Evolutionary conservation across 768 basidiomycete species (phyloP).

Genomic region (Pleurotus tuber-regium): DNA sequence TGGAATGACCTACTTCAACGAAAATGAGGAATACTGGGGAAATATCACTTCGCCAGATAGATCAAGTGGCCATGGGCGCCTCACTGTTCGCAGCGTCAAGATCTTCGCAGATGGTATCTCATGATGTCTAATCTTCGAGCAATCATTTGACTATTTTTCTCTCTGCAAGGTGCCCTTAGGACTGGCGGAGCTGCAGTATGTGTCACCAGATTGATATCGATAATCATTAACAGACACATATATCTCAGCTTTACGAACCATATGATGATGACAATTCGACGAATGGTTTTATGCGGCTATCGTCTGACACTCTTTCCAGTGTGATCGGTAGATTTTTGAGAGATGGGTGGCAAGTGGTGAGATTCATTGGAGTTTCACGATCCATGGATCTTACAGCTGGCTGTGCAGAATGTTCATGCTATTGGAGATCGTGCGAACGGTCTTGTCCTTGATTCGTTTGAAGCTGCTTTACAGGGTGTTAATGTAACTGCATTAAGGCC

Average conservation of each 20-base stretch:
- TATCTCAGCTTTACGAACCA: constrained; percentile 66
- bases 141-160: constrained; percentile 5
- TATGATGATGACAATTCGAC: constrained; percentile 78
- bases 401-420: constrained; percentile 75
- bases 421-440: constrained; percentile 88
- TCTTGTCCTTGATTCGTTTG: constrained; percentile 81
- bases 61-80: constrained; percentile 54
- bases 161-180: constrained; percentile 67
- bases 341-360: constrained; percentile 90
- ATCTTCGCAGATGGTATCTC: constrained; percentile 69
- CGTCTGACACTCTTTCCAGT: constrained; percentile 55
- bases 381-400: neutral
- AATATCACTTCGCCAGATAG: constrained; percentile 55
- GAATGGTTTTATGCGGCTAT: constrained; percentile 74
- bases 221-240: neutral
- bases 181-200: constrained; percentile 87
- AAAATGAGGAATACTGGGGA: constrained; percentile 71
- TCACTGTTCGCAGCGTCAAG: constrained; percentile 75
- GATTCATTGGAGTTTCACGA: constrained; percentile 19
- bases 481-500: constrained; percentile 69
- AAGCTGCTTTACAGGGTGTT: constrained; percentile 56
- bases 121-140: constrained; percentile 15
- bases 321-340: constrained; percentile 68
- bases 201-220: neutral
- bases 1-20: constrained; percentile 73